Base-by-base conservation (phyloP, 331 rosid genomes). In the Acacia concinna region DNA sequence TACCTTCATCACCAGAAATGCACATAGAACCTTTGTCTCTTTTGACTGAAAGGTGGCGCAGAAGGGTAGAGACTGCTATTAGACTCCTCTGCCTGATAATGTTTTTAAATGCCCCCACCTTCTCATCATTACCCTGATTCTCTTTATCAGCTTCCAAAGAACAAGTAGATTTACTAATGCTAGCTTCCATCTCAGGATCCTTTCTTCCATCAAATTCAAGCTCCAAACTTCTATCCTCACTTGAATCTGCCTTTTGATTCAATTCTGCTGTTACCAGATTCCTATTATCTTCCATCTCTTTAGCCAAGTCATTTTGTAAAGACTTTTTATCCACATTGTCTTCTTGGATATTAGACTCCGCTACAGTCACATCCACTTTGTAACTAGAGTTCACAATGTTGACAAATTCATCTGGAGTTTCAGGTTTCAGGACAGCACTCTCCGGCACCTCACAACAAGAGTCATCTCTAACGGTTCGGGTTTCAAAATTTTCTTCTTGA, bases 191-290 rank as follows among this genome's bases (percentile, higher is more conserved):
- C 84, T 85, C 97, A 44, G 92, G 87, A 78, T 87, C 77, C 87
- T 91, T 97, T 1, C 90, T 90, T 77, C 97, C 94, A 91, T 89
- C 94, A 80, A 87, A 94, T 44, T 90, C 93, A n/a, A 94, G 93
- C 77, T 93, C 98, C 77, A 76, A 84, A 69, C 84, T 85, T 14
- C 78, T 83, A 79, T 86, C 91, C 90, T 88, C 86, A 6, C 37
- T 81, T 51, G 84, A 83, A 59, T 84, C 90, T 0, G 30, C 54
- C 65, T 81, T 71, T 77, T 87, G 83, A 68, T 76, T 52, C 38
- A 38, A 46, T 38, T 80, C 79, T 35, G 52, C 65, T 68, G 77
- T 83, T 84, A 80, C 82, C 32, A 40, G 73, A 64, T 49, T 85
- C 57, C 73, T 41, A 38, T 41, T 59, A 63, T 44, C 84, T 27